Base-by-base conservation (phyloP, 2,329 filamentous ascomycete species). In the Cladophialophora bantiana region DNA sequence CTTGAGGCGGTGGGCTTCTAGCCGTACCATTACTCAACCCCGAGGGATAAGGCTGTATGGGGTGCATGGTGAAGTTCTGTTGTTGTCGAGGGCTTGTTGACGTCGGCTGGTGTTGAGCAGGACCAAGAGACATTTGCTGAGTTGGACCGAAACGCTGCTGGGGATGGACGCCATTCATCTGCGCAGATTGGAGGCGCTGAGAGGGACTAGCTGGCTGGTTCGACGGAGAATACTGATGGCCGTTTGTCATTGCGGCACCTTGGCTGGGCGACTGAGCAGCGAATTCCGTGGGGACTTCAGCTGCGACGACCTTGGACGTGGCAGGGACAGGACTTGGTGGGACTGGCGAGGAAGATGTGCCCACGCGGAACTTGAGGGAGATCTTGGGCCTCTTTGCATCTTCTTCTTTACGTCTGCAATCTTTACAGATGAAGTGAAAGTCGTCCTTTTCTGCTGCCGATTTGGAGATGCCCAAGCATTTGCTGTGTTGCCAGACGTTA, bases 401-500 rank as follows among this genome's bases (percentile, higher is more conserved):
- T 72, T 90, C 84, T 69, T 88, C 86, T 66, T 88, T 89, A 15
- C 85, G 88, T 72, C 87, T 88, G 81, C 95, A 99, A 56, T 90
- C 88, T 38, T 82, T 82, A 80, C 94, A 98, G 70, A 97, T 79
- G 75, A 97, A 97, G 68, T 92, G 89, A 74, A 98, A 98, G 71
- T 96, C 91, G 1, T 92, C 88, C 55, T 89, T 85, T 70, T 97
- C 94, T 0, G 93, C 94, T 69, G 94, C 90, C 67, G 85, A 82
- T 73, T 96, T 87, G 54, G 86, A 86, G 70, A 98, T 91, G 48
- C 89, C 90, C 67, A 97, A 86, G 75, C 95, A 99, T 74, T 91
- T 92, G 83, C 93, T 96, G 76, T 99, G 95, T 77, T 98, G 94
- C 95, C 95, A 99, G 56, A 96, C 90, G 75, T 90, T 96, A 82